Evolutionary conservation across 2,329 filamentous ascomycete species (phyloP).

Genomic region (Aspergillus pseudonomiae): DNA sequence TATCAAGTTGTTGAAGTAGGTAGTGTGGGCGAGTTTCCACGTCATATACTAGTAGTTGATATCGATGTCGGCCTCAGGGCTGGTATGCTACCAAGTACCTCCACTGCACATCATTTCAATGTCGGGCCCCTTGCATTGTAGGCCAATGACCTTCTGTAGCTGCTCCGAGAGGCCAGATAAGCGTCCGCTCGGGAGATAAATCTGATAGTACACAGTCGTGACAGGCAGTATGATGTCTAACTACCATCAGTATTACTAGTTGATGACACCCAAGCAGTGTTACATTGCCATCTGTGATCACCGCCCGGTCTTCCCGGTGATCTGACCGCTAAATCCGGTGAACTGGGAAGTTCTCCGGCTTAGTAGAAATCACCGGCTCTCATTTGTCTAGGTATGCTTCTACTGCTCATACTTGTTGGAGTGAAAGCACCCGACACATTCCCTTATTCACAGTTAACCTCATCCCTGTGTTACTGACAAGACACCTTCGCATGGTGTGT

Average conservation of each 20-base stretch:
- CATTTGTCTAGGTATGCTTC: neutral
- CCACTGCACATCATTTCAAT: neutral
- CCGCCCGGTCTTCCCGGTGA: neutral
- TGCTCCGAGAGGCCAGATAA: neutral
- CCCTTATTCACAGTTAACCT: neutral
- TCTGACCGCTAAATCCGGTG: neutral
- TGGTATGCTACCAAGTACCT: neutral
- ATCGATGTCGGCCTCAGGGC: neutral
- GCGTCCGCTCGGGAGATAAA: neutral
- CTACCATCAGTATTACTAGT: neutral
- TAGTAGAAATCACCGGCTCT: neutral
- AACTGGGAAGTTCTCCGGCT: neutral
- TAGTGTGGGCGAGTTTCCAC: no score
- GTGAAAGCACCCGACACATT: neutral
- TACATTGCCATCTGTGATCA: neutral
- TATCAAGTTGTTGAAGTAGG: no score
- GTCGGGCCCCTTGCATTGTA: neutral
- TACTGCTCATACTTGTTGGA: neutral
- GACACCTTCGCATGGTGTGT: neutral
- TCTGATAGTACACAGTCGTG: neutral
- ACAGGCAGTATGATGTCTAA: neutral
- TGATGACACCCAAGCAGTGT: neutral
- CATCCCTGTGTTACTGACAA: neutral
- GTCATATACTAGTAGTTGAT: neutral
- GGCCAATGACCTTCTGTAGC: neutral